Conservation (phyloP, 139 green algal species). For the Coelastrella sp. region DNA sequence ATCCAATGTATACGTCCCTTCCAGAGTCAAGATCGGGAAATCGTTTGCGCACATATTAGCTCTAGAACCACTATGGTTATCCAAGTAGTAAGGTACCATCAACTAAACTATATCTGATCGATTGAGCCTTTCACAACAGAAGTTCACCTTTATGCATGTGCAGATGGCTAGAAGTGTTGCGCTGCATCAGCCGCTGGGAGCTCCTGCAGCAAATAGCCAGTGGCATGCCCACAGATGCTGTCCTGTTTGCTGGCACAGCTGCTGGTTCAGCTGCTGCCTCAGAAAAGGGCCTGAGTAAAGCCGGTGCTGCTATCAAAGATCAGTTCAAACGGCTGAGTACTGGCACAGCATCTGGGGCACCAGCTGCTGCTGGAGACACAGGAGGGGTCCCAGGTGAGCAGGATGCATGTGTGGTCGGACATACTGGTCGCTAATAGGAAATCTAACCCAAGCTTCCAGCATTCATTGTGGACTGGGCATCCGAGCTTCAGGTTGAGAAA, state of each 20-base stretch:
- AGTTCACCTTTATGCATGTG: not conserved
- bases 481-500: too few species aligned
- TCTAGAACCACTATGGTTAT: too few species aligned
- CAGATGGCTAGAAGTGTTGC: conserved; percentile 92
- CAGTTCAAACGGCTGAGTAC: not conserved
- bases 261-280: not conserved
- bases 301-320: conserved; percentile 13
- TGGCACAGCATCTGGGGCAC: not conserved
- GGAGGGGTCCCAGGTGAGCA: not conserved
- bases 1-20: too few species aligned
- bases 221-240: conserved; percentile 88
- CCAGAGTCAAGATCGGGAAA: too few species aligned
- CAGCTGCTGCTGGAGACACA: not conserved
- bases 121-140: too few species aligned
- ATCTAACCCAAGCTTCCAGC: too few species aligned
- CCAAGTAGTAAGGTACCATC: too few species aligned
- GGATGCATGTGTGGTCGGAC: too few species aligned
- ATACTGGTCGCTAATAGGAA: too few species aligned
- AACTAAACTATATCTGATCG: too few species aligned
- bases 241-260: conserved; percentile 79
- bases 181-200: conserved; percentile 95
- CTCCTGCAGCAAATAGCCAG: conserved; percentile 90
- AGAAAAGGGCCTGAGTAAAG: conserved; percentile 30
- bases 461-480: too few species aligned
- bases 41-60: too few species aligned